Evolutionary conservation across 2,329 filamentous ascomycete species (phyloP).

Genomic region (Fusarium protoensiforme): DNA sequence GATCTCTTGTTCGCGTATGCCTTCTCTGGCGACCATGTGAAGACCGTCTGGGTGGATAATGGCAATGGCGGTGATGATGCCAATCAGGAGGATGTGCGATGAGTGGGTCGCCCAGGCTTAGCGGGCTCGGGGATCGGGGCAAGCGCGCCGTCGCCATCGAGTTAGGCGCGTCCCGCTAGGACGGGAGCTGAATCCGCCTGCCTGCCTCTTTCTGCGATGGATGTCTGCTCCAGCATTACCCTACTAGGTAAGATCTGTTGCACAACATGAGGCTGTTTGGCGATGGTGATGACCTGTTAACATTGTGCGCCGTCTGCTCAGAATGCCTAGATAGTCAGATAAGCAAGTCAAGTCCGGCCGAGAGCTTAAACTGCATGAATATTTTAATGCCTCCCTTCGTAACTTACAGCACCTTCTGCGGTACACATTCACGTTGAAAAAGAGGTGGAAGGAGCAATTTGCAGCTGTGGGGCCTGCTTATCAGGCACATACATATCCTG

Average conservation of each 20-base stretch:
- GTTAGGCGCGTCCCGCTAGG: slow-evolving; percentile 19
- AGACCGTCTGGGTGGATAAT: not conserved
- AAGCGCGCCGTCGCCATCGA: slow-evolving; percentile 24
- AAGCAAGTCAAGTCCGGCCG: not conserved
- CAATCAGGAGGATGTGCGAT: slow-evolving; percentile 21
- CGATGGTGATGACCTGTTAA: not conserved
- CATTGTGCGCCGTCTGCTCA: not conserved
- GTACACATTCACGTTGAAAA: not conserved
- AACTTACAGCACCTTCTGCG: not conserved
- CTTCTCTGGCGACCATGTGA: not conserved
- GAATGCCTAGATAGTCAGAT: not conserved
- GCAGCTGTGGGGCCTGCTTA: not conserved
- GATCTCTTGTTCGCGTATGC: not conserved
- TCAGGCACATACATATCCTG: not conserved
- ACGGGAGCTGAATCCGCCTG: not conserved
- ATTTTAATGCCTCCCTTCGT: not conserved
- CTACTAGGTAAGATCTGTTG: not conserved
- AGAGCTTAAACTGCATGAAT: not conserved
- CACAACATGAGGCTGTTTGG: not conserved
- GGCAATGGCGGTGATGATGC: slow-evolving; percentile 23
- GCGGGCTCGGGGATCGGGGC: slow-evolving; percentile 30
- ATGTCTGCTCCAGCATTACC: not conserved
- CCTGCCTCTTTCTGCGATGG: not conserved
- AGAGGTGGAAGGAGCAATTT: not conserved
- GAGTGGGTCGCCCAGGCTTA: slow-evolving; percentile 34